Base-by-base conservation (phyloP, 2,329 filamentous ascomycete genomes). In the Aschersonia sp. region DNA sequence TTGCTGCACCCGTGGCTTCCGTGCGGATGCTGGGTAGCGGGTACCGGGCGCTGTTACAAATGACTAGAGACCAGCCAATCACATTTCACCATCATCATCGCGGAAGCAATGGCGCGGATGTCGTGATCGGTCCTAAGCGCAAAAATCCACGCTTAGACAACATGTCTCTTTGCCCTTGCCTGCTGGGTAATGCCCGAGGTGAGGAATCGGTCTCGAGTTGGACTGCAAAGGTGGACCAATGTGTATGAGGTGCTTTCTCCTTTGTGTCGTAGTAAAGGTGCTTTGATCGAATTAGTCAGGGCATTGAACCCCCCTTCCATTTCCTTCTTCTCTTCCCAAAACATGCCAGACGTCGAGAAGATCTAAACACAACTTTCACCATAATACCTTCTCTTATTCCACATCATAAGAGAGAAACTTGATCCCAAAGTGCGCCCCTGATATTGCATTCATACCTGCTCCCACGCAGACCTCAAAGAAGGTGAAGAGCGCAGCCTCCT, bases 81-180 rank as follows among this genome's bases (percentile, higher is more conserved):
- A 66, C 49, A 51, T 53, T 50, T 50, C 46, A 49, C 35, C 30
- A 5, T 43, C 33, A 52, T 55, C 60, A 65, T 69, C 66, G 66
- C 67, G 67, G 70, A 68, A 68, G 68, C 61, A 52, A 64, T 72
- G 70, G 69, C 68, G 68, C 65, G 63, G 68, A 72, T 72, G 69
- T 71, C 69, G 69, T 71, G 69, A 71, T 72, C 64, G 60, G 56
- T 64, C 60, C 59, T 58, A 59, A 57, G 60, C 58, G 51, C 56
- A 58, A 55, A 22, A 60, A 56, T 53, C 52, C 52, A 56, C 57
- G 49, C 55, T 51, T 31, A 30, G 22, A 32, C 12, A n/a, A 29
- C 35, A 14, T 12, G 14, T 7, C 12, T 46, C 29, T 11, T 37
- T 22, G 22, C 14, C 9, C 5, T 22, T 22, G n/a, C 6, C 39